phyloP scores from a whole-genome alignment of 2,329 filamentous ascomycete genomes.

The Paradendryphiella salina region DNA sequence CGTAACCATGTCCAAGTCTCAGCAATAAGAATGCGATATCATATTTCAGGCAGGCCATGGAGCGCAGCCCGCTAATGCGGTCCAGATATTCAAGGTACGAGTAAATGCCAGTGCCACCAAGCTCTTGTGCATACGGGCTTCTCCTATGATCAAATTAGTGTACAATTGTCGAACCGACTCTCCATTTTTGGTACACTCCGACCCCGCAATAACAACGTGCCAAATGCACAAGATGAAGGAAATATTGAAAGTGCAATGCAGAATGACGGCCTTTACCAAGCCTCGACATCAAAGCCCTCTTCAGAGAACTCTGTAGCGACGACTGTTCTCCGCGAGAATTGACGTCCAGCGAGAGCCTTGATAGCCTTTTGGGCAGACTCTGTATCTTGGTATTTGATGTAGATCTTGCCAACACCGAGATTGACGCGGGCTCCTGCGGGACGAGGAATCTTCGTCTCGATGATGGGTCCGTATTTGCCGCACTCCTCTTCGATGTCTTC shows the following conservation, averaged over 20 bases:
- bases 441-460: constrained; percentile 91
- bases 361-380: constrained; percentile 83
- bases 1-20: not conserved
- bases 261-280: constrained; percentile 64
- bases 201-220: constrained; percentile 1
- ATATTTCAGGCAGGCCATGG: constrained; percentile 2
- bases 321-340: constrained; percentile 95
- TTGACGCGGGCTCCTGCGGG: constrained; percentile 81
- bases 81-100: constrained; percentile 9
- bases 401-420: constrained; percentile 95
- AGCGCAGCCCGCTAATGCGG: not conserved
- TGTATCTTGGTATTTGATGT: constrained; percentile 82
- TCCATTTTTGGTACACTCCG: constrained; percentile 5
- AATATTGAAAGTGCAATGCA: constrained; percentile 3
- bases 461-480: constrained; percentile 80
- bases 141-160: constrained; percentile 12
- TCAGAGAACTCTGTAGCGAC: constrained; percentile 96
- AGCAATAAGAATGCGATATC: constrained; percentile 1
- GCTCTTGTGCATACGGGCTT: constrained; percentile 2
- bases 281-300: constrained; percentile 92
- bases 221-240: constrained; percentile 6
- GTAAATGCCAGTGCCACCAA: constrained; percentile 2
- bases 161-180: constrained; percentile 8
- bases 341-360: constrained; percentile 86
- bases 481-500: constrained; percentile 95